Conservation (phyloP, 2,329 filamentous ascomycete species). For the Orbilia blumenaviensis region DNA sequence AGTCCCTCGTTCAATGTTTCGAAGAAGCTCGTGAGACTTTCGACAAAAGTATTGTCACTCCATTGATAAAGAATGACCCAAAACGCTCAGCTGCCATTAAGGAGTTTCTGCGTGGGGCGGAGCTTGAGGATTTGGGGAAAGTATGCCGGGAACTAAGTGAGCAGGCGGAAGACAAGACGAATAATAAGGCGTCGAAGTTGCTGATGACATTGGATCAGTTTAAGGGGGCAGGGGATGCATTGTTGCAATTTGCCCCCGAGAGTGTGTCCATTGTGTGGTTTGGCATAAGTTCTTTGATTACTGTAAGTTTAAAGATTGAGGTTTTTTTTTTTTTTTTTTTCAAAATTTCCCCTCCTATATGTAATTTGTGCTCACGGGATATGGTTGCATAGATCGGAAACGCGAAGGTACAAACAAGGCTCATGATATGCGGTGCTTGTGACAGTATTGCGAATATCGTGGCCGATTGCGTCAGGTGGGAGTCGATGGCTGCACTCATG, state of each 20-base stretch:
- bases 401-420: constrained; percentile 27
- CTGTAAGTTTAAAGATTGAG: background rate
- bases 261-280: constrained; percentile 47
- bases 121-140: constrained; percentile 15
- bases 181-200: constrained; percentile 33
- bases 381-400: constrained; percentile 17
- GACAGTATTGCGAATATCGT: constrained; percentile 42
- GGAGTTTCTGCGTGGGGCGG: constrained; percentile 9
- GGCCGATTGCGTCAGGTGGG: constrained; percentile 35
- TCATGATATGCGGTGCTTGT: constrained; percentile 42
- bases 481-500: constrained; percentile 12
- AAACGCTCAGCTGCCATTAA: background rate
- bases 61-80: background rate
- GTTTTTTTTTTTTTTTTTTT: background rate
- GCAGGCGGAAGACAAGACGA: constrained; percentile 38
- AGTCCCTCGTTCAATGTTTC: constrained; percentile 10
- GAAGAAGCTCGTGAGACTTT: constrained; percentile 26
- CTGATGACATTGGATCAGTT: constrained; percentile 32
- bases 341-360: too few relatives aligned
- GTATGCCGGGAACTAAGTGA: constrained; percentile 22
- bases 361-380: background rate
- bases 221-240: constrained; percentile 17
- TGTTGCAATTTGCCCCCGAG: constrained; percentile 42
- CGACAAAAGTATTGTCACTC: background rate
- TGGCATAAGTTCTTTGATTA: constrained; percentile 40